A percentile compares a stretch with the other conserved stretches of the same genome.
phyloP scores from a whole-genome alignment of 192 early-diverging fungal species.

The Backusella macrospora region DNA sequence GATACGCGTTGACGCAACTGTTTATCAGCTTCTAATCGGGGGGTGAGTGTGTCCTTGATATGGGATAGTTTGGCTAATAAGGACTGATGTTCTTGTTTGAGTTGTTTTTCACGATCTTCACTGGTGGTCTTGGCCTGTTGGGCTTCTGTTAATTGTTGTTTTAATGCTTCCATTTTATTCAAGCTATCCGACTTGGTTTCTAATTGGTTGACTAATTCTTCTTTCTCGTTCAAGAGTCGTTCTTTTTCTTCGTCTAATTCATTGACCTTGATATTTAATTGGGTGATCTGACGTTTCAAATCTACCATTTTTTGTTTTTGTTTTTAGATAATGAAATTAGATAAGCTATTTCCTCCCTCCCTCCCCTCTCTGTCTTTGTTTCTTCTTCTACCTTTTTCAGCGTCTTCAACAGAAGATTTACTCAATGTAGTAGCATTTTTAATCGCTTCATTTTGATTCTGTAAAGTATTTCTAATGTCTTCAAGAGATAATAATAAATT shows the following conservation, averaged over 20 bases:
- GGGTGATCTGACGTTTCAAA: conserved; percentile 34
- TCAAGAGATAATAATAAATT: conserved; percentile 19
- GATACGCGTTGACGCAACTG: conserved; percentile 59
- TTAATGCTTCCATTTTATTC: not conserved
- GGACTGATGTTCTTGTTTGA: conserved; percentile 60
- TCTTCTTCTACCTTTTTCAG: not conserved
- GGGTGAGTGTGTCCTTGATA: conserved; percentile 80
- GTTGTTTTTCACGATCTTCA: conserved; percentile 40
- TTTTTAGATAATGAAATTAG: not conserved
- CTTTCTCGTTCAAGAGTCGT: conserved; percentile 28
- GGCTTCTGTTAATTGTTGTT: conserved; percentile 34
- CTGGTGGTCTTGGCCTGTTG: conserved; percentile 36
- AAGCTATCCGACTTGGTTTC: not conserved
- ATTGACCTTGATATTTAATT: conserved; percentile 30
- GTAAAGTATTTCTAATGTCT: conserved; percentile 14
- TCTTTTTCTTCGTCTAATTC: conserved; percentile 58
- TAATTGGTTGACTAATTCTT: conserved; percentile 16
- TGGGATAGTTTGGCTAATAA: conserved; percentile 75
- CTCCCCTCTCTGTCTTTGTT: not conserved
- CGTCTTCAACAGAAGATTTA: not conserved
- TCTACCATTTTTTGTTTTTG: conserved; percentile 2
- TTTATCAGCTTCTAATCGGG: conserved; percentile 86
- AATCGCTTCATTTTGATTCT: conserved; percentile 4
- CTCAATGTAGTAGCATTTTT: conserved; percentile 10
- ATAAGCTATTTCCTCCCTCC: no score